Evolutionary conservation across 2,329 filamentous ascomycete species (phyloP).

Genomic region (Aspergillus felis): DNA sequence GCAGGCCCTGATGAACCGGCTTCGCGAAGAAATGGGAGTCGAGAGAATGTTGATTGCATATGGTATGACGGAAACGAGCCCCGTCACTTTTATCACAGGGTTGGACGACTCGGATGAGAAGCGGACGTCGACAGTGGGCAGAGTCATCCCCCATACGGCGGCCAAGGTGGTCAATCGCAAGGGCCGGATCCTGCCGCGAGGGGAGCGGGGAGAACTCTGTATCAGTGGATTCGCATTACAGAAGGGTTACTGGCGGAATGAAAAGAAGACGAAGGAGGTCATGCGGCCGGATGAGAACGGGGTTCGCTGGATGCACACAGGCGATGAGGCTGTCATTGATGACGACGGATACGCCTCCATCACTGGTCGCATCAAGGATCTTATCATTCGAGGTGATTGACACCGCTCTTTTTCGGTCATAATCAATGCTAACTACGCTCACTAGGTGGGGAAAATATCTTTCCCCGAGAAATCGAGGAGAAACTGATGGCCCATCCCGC

Average conservation of each 20-base stretch:
- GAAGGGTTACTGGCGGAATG: conserved; percentile 41
- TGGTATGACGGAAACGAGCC: conserved; percentile 85
- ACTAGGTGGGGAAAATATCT: conserved; percentile 62
- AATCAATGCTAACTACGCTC: not conserved
- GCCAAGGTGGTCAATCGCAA: conserved; percentile 70
- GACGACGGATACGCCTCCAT: conserved; percentile 62
- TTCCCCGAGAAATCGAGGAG: conserved; percentile 68
- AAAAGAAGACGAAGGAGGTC: conserved; percentile 56
- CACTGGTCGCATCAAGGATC: conserved; percentile 71
- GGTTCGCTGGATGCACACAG: conserved; percentile 59
- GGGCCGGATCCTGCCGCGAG: conserved; percentile 59
- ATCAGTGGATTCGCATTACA: conserved; percentile 68
- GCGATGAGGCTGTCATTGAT: conserved; percentile 51
- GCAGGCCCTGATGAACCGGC: conserved; percentile 56
- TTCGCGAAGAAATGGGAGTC: conserved; percentile 69
- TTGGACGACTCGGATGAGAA: conserved; percentile 66
- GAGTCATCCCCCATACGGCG: conserved; percentile 69
- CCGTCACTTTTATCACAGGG: conserved; percentile 65
- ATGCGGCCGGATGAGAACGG: conserved; percentile 58
- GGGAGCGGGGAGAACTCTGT: conserved; percentile 65
- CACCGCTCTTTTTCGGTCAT: not conserved
- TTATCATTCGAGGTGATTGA: conserved; percentile 63
- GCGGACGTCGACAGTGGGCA: conserved; percentile 68
- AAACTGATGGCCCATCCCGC: conserved; percentile 58
- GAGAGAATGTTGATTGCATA: conserved; percentile 83